phyloP scores from a whole-genome alignment of 176 grass and related monocot genomes.

The Musa acuminata region DNA sequence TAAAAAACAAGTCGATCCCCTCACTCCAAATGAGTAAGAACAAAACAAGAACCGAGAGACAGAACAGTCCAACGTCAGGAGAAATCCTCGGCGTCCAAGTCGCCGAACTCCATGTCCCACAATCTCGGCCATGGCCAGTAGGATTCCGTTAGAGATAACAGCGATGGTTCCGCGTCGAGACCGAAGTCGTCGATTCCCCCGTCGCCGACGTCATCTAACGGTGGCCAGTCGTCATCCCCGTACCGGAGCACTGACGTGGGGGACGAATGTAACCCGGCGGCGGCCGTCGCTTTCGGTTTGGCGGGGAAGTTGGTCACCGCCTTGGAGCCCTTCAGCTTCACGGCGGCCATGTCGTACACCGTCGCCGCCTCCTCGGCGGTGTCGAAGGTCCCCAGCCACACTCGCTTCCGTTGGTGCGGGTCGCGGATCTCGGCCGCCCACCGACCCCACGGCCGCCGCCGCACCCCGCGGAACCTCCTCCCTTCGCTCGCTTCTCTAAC shows the following conservation, averaged over 20 bases:
- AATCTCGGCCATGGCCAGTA: background rate
- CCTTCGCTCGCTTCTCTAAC: background rate
- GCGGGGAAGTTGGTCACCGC: slow-evolving; percentile 42
- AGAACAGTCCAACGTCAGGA: background rate
- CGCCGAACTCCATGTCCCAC: slow-evolving; percentile 23
- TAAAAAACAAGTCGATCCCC: background rate
- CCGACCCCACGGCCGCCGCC: slow-evolving; percentile 37
- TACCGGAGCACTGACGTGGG: slow-evolving; percentile 8
- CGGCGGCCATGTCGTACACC: slow-evolving; percentile 56
- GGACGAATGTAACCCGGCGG: background rate
- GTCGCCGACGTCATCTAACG: background rate
- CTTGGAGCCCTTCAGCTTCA: slow-evolving; percentile 39
- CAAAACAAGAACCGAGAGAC: background rate
- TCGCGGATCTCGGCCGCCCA: slow-evolving; percentile 46
- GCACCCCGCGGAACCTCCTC: slow-evolving; percentile 35
- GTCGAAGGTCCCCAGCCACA: slow-evolving; percentile 94
- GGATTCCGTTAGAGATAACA: background rate
- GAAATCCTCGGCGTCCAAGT: slow-evolving; percentile 35
- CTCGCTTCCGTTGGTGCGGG: slow-evolving; percentile 25
- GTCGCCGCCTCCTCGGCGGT: slow-evolving; percentile 70
- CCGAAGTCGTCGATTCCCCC: background rate
- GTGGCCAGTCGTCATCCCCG: background rate
- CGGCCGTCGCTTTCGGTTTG: background rate
- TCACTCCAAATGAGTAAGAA: background rate
- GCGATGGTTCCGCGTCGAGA: background rate